Evolutionary conservation across 371 early-diverging fungal species (phyloP), one percentile per base, ranked within the genome.

Genomic region (Mucor ambiguus): DNA sequence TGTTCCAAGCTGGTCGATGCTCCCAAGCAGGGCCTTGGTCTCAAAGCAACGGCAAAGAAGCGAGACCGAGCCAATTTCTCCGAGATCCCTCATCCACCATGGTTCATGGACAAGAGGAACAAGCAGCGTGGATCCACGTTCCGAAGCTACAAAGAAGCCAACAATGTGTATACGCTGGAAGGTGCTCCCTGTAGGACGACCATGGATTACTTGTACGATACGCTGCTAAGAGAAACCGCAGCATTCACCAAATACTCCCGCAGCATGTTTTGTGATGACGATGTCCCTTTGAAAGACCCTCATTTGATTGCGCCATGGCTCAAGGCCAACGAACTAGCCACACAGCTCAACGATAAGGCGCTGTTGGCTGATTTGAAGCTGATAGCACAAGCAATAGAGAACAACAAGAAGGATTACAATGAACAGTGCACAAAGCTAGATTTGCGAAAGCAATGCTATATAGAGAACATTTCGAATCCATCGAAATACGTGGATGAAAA

Each of bases 1-100:
- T 77, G 76, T 66, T 75, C 82, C n/a, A 69, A 71, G 28, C 38
- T 84, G 10, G 79, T 84, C 0, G 84, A 84, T 67, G 81, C 81
- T 1, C 70, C 82, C 5, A 84, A 84, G 60, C 84, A 82, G 71
- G 82, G 84, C n/a, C 52, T 78, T 11, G 62, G 64, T 1, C 49
- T 84, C 1, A 80, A 75, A 48, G 32, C 37, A 2, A 46, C 32
- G 0, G 71, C 69, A 3, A 41, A 62, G 6, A 28, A 10, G 1
- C 38, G 54, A 8, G 84, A 84, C 60, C 33, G 63, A 3, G 33
- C 54, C 3, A 38, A 22, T 0, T 78, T 71, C 63, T 22, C 48
- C 0, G 56, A 63, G 1, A 38, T 72, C 2, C 73, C 80, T 7
- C 49, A 71, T 46, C 82, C 84, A 4, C 41, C 58, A 14, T 84